Evolutionary conservation across 2,329 filamentous ascomycete genomes (phyloP).

Genomic region (Diaporthe eres): DNA sequence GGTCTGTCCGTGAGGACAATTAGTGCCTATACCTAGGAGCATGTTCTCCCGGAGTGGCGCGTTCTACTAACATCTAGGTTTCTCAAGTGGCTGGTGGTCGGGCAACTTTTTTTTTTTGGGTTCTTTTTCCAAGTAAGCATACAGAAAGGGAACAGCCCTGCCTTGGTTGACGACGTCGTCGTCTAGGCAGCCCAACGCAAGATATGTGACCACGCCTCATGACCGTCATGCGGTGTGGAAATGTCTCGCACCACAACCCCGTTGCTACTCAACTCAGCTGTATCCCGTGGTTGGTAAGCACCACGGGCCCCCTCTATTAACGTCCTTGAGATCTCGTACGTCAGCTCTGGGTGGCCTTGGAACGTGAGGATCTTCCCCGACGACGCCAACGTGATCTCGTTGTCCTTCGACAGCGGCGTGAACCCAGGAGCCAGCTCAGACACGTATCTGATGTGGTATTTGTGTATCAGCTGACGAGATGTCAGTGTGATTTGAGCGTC

Average conservation of each 20-base stretch:
- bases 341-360: slow-evolving; percentile 27
- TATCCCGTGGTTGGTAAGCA: background rate
- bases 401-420: background rate
- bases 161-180: too few species aligned
- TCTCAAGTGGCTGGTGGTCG: slow-evolving; percentile 14
- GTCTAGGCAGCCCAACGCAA: slow-evolving; percentile 2
- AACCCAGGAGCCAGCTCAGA: background rate
- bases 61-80: slow-evolving; percentile 13
- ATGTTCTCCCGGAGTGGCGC: background rate
- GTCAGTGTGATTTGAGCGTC: background rate
- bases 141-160: background rate
- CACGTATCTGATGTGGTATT: slow-evolving; percentile 20
- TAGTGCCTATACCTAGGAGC: slow-evolving; percentile 4
- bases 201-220: background rate
- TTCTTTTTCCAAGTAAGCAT: background rate
- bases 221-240: slow-evolving; percentile 12
- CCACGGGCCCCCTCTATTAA: background rate
- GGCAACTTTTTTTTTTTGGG: background rate
- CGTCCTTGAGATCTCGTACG: background rate
- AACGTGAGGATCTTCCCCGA: slow-evolving; percentile 2
- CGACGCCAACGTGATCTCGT: background rate
- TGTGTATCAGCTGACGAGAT: background rate
- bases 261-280: background rate
- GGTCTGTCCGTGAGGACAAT: slow-evolving; percentile 3
- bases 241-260: background rate